Evolutionary conservation across 495 filamentous ascomycete genomes (phyloP).

Genomic region (Cairneyella variabilis): DNA sequence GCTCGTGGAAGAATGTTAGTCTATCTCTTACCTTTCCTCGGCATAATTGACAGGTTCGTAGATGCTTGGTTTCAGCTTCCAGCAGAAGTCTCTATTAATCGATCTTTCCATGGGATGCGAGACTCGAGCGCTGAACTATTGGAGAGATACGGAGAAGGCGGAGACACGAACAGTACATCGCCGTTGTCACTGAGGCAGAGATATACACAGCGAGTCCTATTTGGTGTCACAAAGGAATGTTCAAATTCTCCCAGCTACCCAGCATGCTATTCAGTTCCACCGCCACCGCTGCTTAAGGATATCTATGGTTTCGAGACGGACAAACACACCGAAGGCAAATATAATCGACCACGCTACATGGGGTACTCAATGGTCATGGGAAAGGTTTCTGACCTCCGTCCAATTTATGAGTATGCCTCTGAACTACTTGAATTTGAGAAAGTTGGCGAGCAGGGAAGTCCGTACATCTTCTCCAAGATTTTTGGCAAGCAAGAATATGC

Average conservation of each 20-base stretch:
- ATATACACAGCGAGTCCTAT: conserved; percentile 55
- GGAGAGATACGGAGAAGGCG: conserved; percentile 40
- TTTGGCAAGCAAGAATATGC: conserved; percentile 55
- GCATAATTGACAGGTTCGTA: too few relatives aligned
- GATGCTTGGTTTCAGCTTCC: conserved; percentile 62
- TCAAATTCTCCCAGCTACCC: conserved; percentile 40
- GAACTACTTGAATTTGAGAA: not conserved
- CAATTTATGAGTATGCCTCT: conserved; percentile 41
- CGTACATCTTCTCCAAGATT: conserved; percentile 51
- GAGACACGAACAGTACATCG: not conserved
- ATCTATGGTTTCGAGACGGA: conserved; percentile 56
- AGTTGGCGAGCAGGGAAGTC: conserved; percentile 1
- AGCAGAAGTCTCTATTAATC: conserved; percentile 50
- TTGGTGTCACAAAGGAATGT: conserved; percentile 58
- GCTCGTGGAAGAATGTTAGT: conserved; percentile 45
- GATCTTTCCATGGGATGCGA: conserved; percentile 47
- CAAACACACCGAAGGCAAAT: conserved; percentile 27
- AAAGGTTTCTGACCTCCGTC: conserved; percentile 43
- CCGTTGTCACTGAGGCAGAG: conserved; percentile 17
- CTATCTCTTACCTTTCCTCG: too few relatives aligned
- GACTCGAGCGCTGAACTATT: conserved; percentile 45
- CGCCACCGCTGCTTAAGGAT: conserved; percentile 52
- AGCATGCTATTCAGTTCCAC: conserved; percentile 51
- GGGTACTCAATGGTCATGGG: conserved; percentile 51
- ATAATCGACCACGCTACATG: conserved; percentile 46